phyloP scores from a whole-genome alignment of 2,329 filamentous ascomycete genomes.

The Thielaviopsis euricoi region DNA sequence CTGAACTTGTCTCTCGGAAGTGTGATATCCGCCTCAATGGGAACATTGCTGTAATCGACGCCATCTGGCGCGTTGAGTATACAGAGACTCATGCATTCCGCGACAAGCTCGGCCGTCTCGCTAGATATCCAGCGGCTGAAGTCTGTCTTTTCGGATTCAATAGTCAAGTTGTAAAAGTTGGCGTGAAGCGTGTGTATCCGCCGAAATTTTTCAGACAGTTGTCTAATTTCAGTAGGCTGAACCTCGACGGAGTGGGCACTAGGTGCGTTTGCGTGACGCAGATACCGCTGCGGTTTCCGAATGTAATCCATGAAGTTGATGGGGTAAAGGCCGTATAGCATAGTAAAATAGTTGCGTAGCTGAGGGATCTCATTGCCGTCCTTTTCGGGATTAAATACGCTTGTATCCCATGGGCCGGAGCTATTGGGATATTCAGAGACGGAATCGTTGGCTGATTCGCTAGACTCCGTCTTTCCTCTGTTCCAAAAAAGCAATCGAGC shows the following conservation, averaged over 20 bases:
- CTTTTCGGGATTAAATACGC: slow-evolving; percentile 41
- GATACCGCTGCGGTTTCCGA: slow-evolving; percentile 61
- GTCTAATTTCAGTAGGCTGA: slow-evolving; percentile 60
- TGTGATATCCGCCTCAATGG: neutral
- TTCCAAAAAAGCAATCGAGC: slow-evolving; percentile 70
- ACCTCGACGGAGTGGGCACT: slow-evolving; percentile 61
- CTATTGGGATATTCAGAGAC: slow-evolving; percentile 12
- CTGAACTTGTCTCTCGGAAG: slow-evolving; percentile 10
- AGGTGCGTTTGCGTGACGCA: slow-evolving; percentile 55
- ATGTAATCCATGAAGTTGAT: slow-evolving; percentile 80
- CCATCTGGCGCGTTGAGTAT: slow-evolving; percentile 15
- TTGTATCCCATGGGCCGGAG: slow-evolving; percentile 44
- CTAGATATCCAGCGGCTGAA: slow-evolving; percentile 63
- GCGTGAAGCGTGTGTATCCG: slow-evolving; percentile 60
- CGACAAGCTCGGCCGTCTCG: slow-evolving; percentile 63
- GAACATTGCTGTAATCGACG: slow-evolving; percentile 4
- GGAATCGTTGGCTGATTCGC: slow-evolving; percentile 20
- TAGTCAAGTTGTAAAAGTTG: slow-evolving; percentile 67
- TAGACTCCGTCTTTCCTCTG: slow-evolving; percentile 27
- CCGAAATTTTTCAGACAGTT: slow-evolving; percentile 58
- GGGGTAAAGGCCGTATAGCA: slow-evolving; percentile 68
- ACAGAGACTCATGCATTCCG: slow-evolving; percentile 58
- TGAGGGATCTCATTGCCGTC: slow-evolving; percentile 49
- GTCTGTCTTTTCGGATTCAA: slow-evolving; percentile 65
- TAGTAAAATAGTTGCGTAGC: slow-evolving; percentile 60